Conservation (phyloP, 192 early-diverging fungal genomes). For the Rhizophagus clarus region DNA sequence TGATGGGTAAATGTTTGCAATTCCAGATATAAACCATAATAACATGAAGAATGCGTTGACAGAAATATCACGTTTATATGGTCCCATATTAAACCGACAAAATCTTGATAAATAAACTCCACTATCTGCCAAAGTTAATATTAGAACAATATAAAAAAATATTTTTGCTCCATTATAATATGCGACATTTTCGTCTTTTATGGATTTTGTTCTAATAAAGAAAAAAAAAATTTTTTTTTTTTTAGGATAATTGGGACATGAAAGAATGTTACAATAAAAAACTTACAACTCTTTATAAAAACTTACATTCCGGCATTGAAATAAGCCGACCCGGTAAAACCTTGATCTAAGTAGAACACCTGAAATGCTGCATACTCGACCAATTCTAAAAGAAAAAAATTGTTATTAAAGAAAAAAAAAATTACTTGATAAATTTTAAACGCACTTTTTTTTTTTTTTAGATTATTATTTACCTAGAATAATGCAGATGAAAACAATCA, state of each 20-base stretch:
- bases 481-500: neutral
- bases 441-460: neutral
- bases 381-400: neutral
- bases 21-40: neutral
- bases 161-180: conserved; percentile 17
- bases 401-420: neutral
- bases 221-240: neutral
- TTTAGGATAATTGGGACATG: neutral
- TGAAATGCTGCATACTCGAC: neutral
- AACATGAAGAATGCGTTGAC: neutral
- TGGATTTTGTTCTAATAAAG: neutral
- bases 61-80: neutral
- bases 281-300: neutral
- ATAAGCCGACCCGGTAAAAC: neutral
- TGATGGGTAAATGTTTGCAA: neutral
- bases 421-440: neutral
- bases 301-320: neutral
- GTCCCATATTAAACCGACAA: neutral
- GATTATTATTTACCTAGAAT: neutral
- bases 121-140: neutral
- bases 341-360: neutral
- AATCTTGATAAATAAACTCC: neutral
- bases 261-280: neutral
- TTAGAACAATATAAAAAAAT: neutral
- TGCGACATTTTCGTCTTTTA: neutral